A percentile compares a stretch with the other conserved stretches of the same genome.
These are phyloP conservation scores for Cocos nucifera DNA, from an alignment of 176 grass and related monocot species.

Conservation along the genomic window DNA sequence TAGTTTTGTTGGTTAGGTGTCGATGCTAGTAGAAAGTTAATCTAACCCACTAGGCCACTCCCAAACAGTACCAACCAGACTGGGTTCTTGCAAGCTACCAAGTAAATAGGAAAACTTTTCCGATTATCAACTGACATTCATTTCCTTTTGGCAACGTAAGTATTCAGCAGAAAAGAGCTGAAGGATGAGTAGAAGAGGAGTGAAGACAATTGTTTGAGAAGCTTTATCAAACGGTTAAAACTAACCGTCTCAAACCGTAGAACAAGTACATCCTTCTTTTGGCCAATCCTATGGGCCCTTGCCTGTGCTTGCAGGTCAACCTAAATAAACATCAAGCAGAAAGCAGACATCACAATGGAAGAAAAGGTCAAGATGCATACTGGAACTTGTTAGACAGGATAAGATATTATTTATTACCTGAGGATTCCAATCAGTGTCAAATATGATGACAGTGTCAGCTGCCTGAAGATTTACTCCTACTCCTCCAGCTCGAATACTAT, in stretches of 20 bases:
- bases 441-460: constrained; percentile 99
- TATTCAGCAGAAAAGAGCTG: too few relatives aligned
- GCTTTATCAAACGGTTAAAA: constrained; percentile 7
- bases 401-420: constrained; percentile 48
- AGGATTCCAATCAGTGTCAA: constrained; percentile 99
- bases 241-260: constrained; percentile 92
- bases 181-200: too few relatives aligned
- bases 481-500: constrained; percentile 93
- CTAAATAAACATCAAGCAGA: constrained; percentile 29
- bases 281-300: constrained; percentile 94
- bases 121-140: too few relatives aligned
- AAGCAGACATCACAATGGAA: too few relatives aligned
- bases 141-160: too few relatives aligned
- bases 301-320: constrained; percentile 99
- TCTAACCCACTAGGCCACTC: too few relatives aligned
- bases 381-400: not conserved
- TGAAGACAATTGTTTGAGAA: not conserved
- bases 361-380: too few relatives aligned
- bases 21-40: too few relatives aligned
- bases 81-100: too few relatives aligned
- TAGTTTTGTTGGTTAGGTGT: too few relatives aligned
- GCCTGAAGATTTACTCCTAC: constrained; percentile 99
- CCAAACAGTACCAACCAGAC: too few relatives aligned
- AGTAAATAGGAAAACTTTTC: too few relatives aligned
- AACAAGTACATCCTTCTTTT: constrained; percentile 99